These are phyloP conservation scores for Trametes meyenii DNA, from an alignment of 768 basidiomycete genomes.

Conservation along the genomic window DNA sequence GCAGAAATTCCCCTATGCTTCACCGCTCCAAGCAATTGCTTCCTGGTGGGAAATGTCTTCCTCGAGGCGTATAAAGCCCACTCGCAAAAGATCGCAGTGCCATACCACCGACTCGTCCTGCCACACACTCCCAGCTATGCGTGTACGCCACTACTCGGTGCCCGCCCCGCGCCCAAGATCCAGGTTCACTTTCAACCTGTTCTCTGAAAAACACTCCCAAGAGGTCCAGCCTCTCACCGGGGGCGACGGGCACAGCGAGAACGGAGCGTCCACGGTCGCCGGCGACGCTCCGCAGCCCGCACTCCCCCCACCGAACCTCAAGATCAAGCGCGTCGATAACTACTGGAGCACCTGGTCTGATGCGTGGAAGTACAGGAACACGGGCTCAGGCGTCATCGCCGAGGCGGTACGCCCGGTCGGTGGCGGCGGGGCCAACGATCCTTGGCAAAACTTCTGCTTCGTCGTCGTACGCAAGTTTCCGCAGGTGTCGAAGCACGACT, in stretches of 20 bases:
- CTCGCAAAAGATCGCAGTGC: no score
- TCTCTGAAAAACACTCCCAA: conserved; percentile 2
- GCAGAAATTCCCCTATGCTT: no score
- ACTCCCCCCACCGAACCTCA: conserved; percentile 48
- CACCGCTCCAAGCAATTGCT: no score
- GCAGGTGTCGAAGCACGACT: conserved; percentile 32
- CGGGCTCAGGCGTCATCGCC: conserved; percentile 53
- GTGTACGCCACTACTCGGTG: conserved; percentile 8
- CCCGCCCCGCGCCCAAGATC: conserved; percentile 5
- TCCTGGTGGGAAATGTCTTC: not conserved
- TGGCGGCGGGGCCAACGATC: conserved; percentile 7
- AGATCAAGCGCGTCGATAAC: conserved; percentile 63
- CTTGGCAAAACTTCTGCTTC: conserved; percentile 47
- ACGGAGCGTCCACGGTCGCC: not conserved
- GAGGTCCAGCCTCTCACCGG: conserved; percentile 4
- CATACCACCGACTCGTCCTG: not conserved
- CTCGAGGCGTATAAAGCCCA: not conserved
- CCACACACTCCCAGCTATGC: conserved; percentile 1
- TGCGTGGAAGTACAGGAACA: conserved; percentile 63
- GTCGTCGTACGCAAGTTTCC: conserved; percentile 59
- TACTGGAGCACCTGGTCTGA: conserved; percentile 61
- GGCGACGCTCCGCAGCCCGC: not conserved
- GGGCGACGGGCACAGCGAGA: not conserved
- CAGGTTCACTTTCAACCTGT: not conserved
- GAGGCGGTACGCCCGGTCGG: conserved; percentile 35